Evolutionary conservation across 805 yeast genomes (phyloP).

Genomic region (Starmerella ratchasimensis): DNA sequence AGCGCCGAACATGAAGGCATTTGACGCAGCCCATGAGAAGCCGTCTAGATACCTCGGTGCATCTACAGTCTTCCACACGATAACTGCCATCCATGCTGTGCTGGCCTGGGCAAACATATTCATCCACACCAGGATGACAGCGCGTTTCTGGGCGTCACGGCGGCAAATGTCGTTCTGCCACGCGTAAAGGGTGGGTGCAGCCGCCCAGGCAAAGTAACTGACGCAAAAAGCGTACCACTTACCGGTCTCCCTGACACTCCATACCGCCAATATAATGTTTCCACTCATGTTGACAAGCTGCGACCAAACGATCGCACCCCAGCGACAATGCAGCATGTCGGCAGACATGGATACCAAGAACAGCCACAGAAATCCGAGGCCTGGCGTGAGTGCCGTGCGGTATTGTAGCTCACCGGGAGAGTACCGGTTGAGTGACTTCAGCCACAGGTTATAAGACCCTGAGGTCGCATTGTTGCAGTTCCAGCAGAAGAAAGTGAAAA

Average conservation of each 20-base stretch:
- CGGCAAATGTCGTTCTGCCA: conserved; percentile 49
- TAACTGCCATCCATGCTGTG: conserved; percentile 39
- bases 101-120: conserved; percentile 41
- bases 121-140: conserved; percentile 39
- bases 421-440: conserved; percentile 36
- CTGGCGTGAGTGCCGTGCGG: conserved; percentile 42
- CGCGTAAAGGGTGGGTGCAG: conserved; percentile 45
- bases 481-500: conserved; percentile 48
- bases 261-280: conserved; percentile 39
- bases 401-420: conserved; percentile 35
- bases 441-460: conserved; percentile 51
- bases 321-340: conserved; percentile 39
- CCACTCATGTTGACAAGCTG: conserved; percentile 41
- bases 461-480: conserved; percentile 40
- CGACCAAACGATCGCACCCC: conserved; percentile 40
- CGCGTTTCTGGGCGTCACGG: conserved; percentile 39
- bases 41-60: conserved; percentile 23
- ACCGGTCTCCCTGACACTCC: conserved; percentile 41
- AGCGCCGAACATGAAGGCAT: conserved; percentile 15
- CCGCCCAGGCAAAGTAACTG: conserved; percentile 46
- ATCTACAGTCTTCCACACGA: conserved; percentile 30
- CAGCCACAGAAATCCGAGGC: conserved; percentile 36
- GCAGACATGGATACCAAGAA: conserved; percentile 26
- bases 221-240: conserved; percentile 49
- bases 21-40: conserved; percentile 18